Conservation (phyloP, 345 rosid genomes). For the Rhizophora apiculata region DNA sequence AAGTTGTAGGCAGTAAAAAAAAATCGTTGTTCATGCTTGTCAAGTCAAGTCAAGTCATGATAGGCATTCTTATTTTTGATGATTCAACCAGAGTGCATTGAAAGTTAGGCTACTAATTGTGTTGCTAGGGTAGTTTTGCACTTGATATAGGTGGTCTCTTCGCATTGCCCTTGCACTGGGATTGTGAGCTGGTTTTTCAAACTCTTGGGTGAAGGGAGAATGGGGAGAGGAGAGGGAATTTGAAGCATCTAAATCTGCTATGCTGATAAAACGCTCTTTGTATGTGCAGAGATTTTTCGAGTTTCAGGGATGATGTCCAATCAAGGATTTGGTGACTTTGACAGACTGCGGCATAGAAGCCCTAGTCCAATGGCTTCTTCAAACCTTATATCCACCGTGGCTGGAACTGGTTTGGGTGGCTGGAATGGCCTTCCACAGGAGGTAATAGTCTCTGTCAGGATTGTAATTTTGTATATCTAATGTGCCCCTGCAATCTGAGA, state of each 20-base stretch:
- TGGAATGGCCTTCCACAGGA: constrained; percentile 85
- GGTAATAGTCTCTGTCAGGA: constrained; percentile 39
- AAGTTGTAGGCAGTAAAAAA: not conserved
- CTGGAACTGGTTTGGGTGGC: constrained; percentile 60
- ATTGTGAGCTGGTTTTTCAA: not conserved
- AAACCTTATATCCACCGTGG: constrained; percentile 64
- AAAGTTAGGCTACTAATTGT: not conserved
- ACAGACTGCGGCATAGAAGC: constrained; percentile 83
- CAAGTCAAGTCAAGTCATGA: too few relatives aligned
- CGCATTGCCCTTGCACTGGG: not conserved
- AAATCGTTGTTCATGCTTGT: not conserved
- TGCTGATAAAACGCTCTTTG: constrained; percentile 20
- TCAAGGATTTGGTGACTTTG: constrained; percentile 83
- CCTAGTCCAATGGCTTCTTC: constrained; percentile 99
- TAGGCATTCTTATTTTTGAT: not conserved
- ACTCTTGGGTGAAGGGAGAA: too few relatives aligned
- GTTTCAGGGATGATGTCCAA: constrained; percentile 79
- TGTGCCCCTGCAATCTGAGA: constrained; percentile 2
- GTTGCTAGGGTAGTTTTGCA: not conserved
- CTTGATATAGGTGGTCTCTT: not conserved
- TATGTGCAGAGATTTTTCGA: constrained; percentile 70
- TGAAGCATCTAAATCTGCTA: not conserved
- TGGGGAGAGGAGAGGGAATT: too few relatives aligned
- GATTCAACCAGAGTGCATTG: not conserved
- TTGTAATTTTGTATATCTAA: not conserved